Base-by-base conservation (phyloP, 805 yeast genomes). In the Ogataea thermomethanolica region DNA sequence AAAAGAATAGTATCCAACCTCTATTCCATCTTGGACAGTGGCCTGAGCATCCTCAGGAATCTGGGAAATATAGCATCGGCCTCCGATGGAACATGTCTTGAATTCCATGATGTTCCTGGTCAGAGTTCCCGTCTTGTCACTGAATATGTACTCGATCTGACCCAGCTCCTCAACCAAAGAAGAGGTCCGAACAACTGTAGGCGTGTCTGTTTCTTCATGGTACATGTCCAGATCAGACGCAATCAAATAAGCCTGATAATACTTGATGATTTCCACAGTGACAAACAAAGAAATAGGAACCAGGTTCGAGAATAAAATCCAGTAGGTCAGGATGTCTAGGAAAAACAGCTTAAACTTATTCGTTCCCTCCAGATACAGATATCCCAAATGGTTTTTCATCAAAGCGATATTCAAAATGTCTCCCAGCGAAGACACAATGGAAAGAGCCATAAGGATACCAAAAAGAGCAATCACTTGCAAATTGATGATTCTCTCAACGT, bases 231-330 rank as follows among this genome's bases (percentile, higher is more conserved):
- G 70, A 61, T 93, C 99, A 23, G 95, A 87, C 1, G 93, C 84
- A 49, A 93, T 93, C 79, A 93, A 78, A 55, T 73, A 85, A 0
- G 97, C 99, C 62, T 91, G 98, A 61, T 91, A 90, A 61, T 84
- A 95, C 60, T 93, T 93, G 67, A 93, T 89, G 49, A 91, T 72
- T 64, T 93, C 99, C 25, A 93, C 95, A 0, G 99, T 93, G 10
- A 93, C 99, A 56, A 93, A 93, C 54, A 91, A 69, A 1, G 96
- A 88, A 56, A 93, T 93, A 3, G 99, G 99, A n/a, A 93, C 99
- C 66, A 93, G 71, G 59, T 93, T 93, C 1, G 99, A 93, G 55
- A 85, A 95, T 39, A 93, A 66, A 66, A 93, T 90, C 99, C 99
- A 93, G 57, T 82, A 93, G 0, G 99, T 95, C 46, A 93, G 71